phyloP scores from a whole-genome alignment of 2,329 filamentous ascomycete species.

The Verticillium isaacii region DNA sequence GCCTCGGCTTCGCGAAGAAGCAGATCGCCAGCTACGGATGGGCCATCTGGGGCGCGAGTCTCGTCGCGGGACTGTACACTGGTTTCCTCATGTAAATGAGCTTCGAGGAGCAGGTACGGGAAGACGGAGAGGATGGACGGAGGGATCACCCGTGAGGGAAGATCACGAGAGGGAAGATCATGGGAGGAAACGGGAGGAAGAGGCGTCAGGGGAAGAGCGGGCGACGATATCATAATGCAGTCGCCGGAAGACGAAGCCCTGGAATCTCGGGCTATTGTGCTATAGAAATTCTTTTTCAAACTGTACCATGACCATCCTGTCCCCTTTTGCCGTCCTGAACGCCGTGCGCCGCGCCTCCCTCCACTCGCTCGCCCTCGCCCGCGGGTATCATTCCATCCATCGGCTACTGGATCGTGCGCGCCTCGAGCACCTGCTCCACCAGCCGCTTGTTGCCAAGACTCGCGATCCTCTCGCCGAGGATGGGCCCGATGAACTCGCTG shows the following conservation, averaged over 20 bases:
- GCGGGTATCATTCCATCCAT: background rate
- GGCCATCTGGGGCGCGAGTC: slow-evolving; percentile 40
- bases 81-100: slow-evolving; percentile 40
- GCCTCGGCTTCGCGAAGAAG: slow-evolving; percentile 44
- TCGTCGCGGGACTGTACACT: slow-evolving; percentile 38
- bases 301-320: slow-evolving; percentile 9
- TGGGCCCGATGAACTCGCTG: slow-evolving; percentile 50
- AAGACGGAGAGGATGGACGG: background rate
- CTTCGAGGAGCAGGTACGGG: background rate
- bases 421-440: slow-evolving; percentile 48
- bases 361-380: slow-evolving; percentile 3
- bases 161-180: background rate
- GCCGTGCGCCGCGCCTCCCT: slow-evolving; percentile 16
- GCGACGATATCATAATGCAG: slow-evolving; percentile 1
- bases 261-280: slow-evolving; percentile 2
- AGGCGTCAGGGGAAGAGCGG: background rate
- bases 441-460: slow-evolving; percentile 40
- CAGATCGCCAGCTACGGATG: slow-evolving; percentile 41
- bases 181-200: background rate
- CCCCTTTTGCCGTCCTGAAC: slow-evolving; percentile 8
- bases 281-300: slow-evolving; percentile 7
- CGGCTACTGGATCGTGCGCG: slow-evolving; percentile 43
- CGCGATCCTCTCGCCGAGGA: slow-evolving; percentile 45
- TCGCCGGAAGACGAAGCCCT: slow-evolving; percentile 1
- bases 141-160: background rate